Evolutionary conservation across 2,329 filamentous ascomycete species (phyloP), one percentile per base, ranked within the genome.

Genomic region (Sporothrix phasma): DNA sequence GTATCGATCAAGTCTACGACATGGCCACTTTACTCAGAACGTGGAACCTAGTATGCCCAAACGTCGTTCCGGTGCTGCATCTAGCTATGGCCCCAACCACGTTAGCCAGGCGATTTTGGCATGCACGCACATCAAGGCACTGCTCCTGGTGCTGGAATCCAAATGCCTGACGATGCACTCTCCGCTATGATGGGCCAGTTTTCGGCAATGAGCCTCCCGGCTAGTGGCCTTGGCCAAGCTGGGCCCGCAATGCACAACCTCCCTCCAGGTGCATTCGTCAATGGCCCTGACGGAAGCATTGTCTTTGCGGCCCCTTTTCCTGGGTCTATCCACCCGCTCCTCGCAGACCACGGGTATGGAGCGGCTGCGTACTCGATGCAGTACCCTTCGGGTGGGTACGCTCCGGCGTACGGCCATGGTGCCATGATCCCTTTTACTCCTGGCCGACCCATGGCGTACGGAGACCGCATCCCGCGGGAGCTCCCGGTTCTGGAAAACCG

Each of bases 401-500:
- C 66, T 22, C 63, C 68, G 11, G 65, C 68, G 7, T 73, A 69
- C 56, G 65, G 70, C 47, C 70, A 67, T 54, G 76, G 70, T 5
- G 49, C 66, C 15, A 66, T 69, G 46, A 71, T 82, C 69, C 81
- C 82, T 3, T 82, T 78, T 13, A 80, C 82, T 22, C 26, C 41
- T n/a, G 80, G 78, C n/a, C 80, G 81, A 19, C 71, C 78, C 37
- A 73, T 75, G 37, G 72, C 74, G 7, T 72, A 76, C 19, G 76
- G 78, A 46, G 77, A 80, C 66, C 81, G 79, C 37, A 73, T 77
- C 58, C 78, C 79, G 59, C 70, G 79, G 31, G 82, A 87, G 41
- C 81, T 87, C 61, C 85, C 85, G 19, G 81, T 78, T 37, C 76
- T 88, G 34, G 84, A 88, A 69, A 87, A 87, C 65, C 84, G 85